These are phyloP conservation scores for Scheffersomyces insectosa DNA, from an alignment of 1,139 yeast genomes.

Conservation along the genomic window DNA sequence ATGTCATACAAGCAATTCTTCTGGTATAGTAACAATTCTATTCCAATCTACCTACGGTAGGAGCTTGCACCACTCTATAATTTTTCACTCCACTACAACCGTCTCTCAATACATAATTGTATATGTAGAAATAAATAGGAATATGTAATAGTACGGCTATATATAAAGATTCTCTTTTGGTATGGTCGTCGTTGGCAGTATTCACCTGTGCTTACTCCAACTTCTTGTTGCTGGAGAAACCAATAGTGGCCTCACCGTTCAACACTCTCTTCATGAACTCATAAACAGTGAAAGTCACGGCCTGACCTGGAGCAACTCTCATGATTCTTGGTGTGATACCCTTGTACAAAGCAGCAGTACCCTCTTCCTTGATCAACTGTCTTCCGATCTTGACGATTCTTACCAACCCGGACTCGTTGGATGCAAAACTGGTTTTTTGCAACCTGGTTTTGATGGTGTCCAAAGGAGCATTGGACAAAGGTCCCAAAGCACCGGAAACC, in stretches of 20 bases:
- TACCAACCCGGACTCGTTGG: constrained; percentile 69
- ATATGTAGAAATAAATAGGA: no score
- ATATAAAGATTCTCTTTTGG: no score
- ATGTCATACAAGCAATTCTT: no score
- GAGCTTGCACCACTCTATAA: no score
- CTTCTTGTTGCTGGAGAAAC: constrained; percentile 20
- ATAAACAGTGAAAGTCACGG: constrained; percentile 95
- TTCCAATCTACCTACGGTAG: no score
- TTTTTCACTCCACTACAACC: no score
- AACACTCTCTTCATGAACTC: constrained; percentile 79
- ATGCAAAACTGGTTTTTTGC: constrained; percentile 81
- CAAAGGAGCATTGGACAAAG: constrained; percentile 94
- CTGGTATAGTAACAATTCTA: no score
- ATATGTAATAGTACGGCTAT: no score
- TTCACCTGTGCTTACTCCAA: constrained; percentile 13
- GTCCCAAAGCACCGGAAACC: constrained; percentile 95
- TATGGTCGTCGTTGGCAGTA: no score
- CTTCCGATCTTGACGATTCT: constrained; percentile 81
- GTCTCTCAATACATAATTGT: no score
- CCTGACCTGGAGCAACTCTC: constrained; percentile 99
- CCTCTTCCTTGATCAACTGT: constrained; percentile 86
- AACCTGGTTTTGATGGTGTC: constrained; percentile 97
- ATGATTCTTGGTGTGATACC: constrained; percentile 98
- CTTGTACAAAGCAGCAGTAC: constrained; percentile 82
- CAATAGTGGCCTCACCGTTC: constrained; percentile 38